phyloP scores from a whole-genome alignment of 768 basidiomycete species.

The Ramaria sp. region DNA sequence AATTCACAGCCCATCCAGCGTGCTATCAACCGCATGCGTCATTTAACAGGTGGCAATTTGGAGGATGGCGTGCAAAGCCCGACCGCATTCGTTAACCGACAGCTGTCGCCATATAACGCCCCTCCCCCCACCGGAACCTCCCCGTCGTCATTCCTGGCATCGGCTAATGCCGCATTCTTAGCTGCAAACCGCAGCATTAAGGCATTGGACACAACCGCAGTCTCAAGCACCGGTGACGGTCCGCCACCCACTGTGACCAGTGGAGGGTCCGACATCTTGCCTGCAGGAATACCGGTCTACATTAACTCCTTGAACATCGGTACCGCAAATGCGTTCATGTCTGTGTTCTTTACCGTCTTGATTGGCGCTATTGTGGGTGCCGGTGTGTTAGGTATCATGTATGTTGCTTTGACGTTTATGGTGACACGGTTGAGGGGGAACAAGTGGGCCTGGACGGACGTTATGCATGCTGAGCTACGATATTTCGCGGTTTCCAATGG shows the following conservation, averaged over 20 bases:
- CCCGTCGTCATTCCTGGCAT: slow-evolving; percentile 9
- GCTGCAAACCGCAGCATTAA: neutral
- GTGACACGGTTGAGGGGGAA: slow-evolving; percentile 12
- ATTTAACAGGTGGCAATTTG: slow-evolving; percentile 69
- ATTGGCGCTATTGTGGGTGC: slow-evolving; percentile 54
- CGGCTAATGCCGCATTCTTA: slow-evolving; percentile 4
- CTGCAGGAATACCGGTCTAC: slow-evolving; percentile 77
- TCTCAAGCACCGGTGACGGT: neutral
- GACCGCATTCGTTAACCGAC: slow-evolving; percentile 69
- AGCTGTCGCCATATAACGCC: slow-evolving; percentile 68
- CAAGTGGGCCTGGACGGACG: slow-evolving; percentile 17
- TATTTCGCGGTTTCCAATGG: slow-evolving; percentile 15
- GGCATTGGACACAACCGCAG: neutral
- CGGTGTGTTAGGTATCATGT: slow-evolving; percentile 41
- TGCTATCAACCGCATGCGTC: slow-evolving; percentile 75
- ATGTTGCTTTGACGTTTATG: slow-evolving; percentile 29
- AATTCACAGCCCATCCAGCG: slow-evolving; percentile 49
- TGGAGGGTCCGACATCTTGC: slow-evolving; percentile 52
- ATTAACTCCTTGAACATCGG: slow-evolving; percentile 69
- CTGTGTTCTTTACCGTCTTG: slow-evolving; percentile 66
- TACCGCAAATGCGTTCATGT: slow-evolving; percentile 84
- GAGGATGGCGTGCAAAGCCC: slow-evolving; percentile 51
- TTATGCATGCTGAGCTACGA: slow-evolving; percentile 8
- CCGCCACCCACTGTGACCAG: slow-evolving; percentile 36
- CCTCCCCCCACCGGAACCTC: slow-evolving; percentile 3